Evolutionary conservation across 2,329 filamentous ascomycete species (phyloP).

Genomic region (Capronia coronata): DNA sequence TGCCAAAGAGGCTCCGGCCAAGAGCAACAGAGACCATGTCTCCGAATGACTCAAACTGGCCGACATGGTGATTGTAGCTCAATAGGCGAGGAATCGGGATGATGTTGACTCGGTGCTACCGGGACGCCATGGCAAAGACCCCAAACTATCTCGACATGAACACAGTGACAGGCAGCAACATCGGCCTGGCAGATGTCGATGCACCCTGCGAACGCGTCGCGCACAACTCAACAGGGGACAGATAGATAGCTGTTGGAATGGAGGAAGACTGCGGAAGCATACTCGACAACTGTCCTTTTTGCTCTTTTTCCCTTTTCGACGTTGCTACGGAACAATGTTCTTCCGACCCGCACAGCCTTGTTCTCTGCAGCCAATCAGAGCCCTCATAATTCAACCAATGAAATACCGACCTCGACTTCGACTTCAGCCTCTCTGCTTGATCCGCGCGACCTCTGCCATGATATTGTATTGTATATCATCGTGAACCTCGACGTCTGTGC

Average conservation of each 20-base stretch:
- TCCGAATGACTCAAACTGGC: constrained; percentile 47
- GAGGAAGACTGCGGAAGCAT: neutral
- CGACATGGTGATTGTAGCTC: constrained; percentile 32
- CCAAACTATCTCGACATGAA: neutral
- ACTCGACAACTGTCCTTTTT: constrained; percentile 10
- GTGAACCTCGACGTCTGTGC: no score
- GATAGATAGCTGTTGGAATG: no score
- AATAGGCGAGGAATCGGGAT: neutral
- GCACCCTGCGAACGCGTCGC: no score
- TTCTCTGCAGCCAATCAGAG: neutral
- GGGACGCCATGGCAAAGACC: neutral
- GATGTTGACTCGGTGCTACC: no score
- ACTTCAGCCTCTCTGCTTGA: neutral
- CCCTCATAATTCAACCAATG: neutral
- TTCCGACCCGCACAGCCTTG: neutral
- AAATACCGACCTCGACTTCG: neutral
- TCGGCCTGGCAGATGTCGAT: no score
- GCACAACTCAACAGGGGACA: no score
- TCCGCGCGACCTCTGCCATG: no score
- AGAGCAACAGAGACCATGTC: constrained; percentile 52
- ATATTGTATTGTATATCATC: no score
- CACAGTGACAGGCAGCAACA: no score
- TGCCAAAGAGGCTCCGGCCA: constrained; percentile 63
- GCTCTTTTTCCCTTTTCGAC: neutral
- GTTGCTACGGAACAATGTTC: neutral